Evolutionary conservation across 257 asterid species (phyloP).

Genomic region (Nicotiana benthamiana): DNA sequence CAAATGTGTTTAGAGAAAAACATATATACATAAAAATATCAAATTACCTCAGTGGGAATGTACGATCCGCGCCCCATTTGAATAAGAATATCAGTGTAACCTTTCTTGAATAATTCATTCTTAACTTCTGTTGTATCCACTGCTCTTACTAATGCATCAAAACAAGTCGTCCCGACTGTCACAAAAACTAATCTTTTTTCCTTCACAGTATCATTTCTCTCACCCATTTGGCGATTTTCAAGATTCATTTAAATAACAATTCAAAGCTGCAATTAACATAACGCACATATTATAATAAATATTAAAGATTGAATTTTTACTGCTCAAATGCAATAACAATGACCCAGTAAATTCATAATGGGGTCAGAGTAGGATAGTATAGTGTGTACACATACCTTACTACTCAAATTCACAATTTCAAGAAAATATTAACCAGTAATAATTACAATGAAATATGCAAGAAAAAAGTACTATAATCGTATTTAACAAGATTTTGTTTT

Average conservation of each 20-base stretch:
- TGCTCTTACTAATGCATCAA: conserved; percentile 81
- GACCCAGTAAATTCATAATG: too few species aligned
- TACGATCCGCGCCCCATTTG: conserved; percentile 94
- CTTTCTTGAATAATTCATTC: conserved; percentile 51
- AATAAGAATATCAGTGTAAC: conserved; percentile 69
- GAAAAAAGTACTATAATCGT: too few species aligned
- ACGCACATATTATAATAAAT: not conserved
- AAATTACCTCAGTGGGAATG: conserved; percentile 60
- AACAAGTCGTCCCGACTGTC: conserved; percentile 89
- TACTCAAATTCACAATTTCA: not conserved
- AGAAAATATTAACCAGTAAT: not conserved
- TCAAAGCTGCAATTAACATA: not conserved
- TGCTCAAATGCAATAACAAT: too few species aligned
- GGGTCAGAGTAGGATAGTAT: too few species aligned
- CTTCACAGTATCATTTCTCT: conserved; percentile 23
- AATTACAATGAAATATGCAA: not conserved
- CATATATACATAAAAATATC: not conserved
- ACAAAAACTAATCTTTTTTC: conserved; percentile 59
- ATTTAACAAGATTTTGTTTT: too few species aligned
- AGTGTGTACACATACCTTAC: too few species aligned
- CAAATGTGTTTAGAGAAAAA: not conserved
- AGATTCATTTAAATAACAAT: not conserved
- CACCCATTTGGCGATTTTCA: conserved; percentile 29
- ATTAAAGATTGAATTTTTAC: not conserved
- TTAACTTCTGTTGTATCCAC: conserved; percentile 59